Conservation (phyloP, 768 basidiomycete species). For the Pleurotus djamor region DNA sequence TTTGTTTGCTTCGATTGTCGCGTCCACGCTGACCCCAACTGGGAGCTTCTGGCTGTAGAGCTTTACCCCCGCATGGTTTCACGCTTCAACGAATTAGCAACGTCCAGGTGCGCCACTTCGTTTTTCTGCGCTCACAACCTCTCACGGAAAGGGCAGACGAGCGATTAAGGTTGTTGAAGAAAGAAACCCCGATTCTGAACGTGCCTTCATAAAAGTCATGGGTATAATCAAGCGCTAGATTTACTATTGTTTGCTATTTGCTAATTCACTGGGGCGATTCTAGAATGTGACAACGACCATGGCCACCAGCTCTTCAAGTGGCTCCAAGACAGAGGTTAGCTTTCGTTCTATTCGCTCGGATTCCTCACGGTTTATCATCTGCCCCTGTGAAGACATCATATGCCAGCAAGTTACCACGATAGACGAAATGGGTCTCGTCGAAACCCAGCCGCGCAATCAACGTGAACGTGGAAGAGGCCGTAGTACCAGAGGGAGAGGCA, state of each 20-base stretch:
- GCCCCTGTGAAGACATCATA: conserved; percentile 51
- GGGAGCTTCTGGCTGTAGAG: conserved; percentile 65
- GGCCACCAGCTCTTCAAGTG: conserved; percentile 59
- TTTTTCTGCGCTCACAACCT: background rate
- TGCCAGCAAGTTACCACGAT: conserved; percentile 42
- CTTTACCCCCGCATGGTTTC: conserved; percentile 57
- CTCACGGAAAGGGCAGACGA: conserved; percentile 35
- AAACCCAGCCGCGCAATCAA: conserved; percentile 31
- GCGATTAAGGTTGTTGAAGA: conserved; percentile 70
- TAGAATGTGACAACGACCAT: background rate
- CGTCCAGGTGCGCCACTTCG: conserved; percentile 52
- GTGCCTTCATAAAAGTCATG: conserved; percentile 58
- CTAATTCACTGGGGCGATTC: background rate
- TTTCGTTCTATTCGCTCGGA: background rate
- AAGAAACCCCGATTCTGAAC: conserved; percentile 34
- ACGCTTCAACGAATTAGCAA: conserved; percentile 66
- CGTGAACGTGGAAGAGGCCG: background rate
- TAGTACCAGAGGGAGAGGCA: conserved; percentile 33
- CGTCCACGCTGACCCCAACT: conserved; percentile 60
- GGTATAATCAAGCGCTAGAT: conserved; percentile 30
- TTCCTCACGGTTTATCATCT: background rate
- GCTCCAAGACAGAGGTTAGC: conserved; percentile 67
- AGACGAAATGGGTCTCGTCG: conserved; percentile 49
- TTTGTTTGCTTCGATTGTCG: conserved; percentile 82
- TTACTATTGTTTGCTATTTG: background rate